Conservation (phyloP, 2,329 filamentous ascomycete genomes). For the Fusarium citri region DNA sequence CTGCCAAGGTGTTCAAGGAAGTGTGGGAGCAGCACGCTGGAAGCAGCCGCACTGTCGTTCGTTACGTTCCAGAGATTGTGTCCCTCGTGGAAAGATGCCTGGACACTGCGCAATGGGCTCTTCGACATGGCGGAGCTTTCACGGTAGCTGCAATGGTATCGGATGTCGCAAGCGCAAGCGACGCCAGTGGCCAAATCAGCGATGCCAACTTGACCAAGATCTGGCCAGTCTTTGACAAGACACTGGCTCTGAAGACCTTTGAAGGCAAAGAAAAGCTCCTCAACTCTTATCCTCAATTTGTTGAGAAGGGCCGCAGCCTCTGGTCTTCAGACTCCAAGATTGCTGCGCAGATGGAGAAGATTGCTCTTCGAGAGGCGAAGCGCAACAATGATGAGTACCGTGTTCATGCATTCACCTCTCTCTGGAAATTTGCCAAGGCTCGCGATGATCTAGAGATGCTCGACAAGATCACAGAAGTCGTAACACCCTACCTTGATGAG, state of each 20-base stretch:
- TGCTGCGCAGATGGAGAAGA: constrained; percentile 78
- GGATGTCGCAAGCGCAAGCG: constrained; percentile 71
- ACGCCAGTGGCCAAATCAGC: constrained; percentile 68
- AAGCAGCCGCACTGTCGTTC: constrained; percentile 80
- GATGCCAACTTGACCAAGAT: constrained; percentile 70
- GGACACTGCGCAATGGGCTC: constrained; percentile 85
- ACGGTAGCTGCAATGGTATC: constrained; percentile 79
- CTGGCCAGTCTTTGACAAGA: constrained; percentile 87
- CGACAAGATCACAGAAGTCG: constrained; percentile 72
- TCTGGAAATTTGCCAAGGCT: constrained; percentile 78
- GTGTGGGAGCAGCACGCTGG: constrained; percentile 94
- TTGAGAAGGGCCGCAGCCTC: constrained; percentile 70
- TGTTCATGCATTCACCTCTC: constrained; percentile 75
- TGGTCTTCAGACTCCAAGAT: constrained; percentile 65
- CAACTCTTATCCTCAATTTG: constrained; percentile 81
- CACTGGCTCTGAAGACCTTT: constrained; percentile 90
- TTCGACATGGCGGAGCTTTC: constrained; percentile 89
- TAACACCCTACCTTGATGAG: constrained; percentile 71
- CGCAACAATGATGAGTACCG: constrained; percentile 89
- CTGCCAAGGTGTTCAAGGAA: constrained; percentile 81
- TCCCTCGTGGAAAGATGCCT: constrained; percentile 74
- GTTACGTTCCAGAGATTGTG: constrained; percentile 88
- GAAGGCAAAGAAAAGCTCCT: constrained; percentile 89
- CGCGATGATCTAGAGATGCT: constrained; percentile 78
- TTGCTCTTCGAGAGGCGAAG: constrained; percentile 87